phyloP scores from a whole-genome alignment of 305 asterid species.

The Rubia peregrina region DNA sequence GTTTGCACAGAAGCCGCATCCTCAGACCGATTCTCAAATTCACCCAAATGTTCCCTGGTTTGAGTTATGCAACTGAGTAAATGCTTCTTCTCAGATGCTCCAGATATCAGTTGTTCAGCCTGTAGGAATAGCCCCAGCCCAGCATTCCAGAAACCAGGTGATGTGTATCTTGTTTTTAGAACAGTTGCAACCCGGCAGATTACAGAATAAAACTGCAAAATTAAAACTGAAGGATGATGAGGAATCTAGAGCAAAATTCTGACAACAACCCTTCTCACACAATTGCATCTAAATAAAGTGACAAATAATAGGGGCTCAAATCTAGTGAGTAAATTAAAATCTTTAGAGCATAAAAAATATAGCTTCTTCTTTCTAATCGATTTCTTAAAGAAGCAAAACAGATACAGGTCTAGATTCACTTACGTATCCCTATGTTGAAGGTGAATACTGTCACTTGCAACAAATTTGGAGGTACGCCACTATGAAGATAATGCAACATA shows the following conservation, averaged over 20 bases:
- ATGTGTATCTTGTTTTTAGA: conserved; percentile 81
- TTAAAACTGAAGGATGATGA: background rate
- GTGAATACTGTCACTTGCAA: background rate
- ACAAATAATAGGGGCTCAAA: background rate
- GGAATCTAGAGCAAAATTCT: background rate
- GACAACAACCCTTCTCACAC: background rate
- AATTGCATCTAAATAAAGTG: background rate
- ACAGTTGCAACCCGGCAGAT: conserved; percentile 79
- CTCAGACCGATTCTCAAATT: conserved; percentile 38
- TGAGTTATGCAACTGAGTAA: conserved; percentile 55
- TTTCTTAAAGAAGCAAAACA: background rate
- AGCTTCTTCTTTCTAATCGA: background rate
- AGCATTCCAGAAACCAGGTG: conserved; percentile 88
- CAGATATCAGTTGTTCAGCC: conserved; percentile 45
- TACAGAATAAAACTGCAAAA: conserved; percentile 63
- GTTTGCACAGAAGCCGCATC: conserved; percentile 33
- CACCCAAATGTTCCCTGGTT: conserved; percentile 59
- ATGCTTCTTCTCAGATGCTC: conserved; percentile 51
- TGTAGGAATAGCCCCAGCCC: conserved; percentile 75
- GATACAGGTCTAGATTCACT: background rate
- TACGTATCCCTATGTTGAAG: background rate
- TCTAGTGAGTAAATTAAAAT: background rate
- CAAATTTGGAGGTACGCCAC: background rate
- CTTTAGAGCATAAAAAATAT: background rate
- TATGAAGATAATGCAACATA: background rate